Evolutionary conservation across 768 basidiomycete species (phyloP), one percentile per base, ranked within the genome.

Genomic region (Candolleomyces aberdarensis): DNA sequence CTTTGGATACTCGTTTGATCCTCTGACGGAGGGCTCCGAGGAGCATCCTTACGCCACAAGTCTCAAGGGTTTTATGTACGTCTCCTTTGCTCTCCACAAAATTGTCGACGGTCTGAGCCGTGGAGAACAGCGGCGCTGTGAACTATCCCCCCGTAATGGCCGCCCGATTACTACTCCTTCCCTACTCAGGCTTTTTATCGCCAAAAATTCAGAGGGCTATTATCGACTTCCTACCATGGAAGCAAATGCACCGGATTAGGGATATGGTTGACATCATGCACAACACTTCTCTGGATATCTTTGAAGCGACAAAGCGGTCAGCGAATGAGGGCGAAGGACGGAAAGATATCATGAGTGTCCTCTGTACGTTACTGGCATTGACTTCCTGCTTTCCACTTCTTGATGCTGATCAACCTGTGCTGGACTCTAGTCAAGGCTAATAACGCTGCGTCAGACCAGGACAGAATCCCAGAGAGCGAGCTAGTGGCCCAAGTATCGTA

Each of bases 271-370:
- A 74, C 29, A 67, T 68, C 13, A 74, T 80, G 72, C 64, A 75
- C 10, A 56, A 66, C 20, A 70, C 70, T 6, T 72, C 77, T 5
- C 63, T 66, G 26, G 63, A 72, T 14, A 71, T 81, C 3, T 73
- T 73, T 20, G 55, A 66, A 29, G 59, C 66, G n/a, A 78, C 79
- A 65, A 75, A 75, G 58, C 64, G 60, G 32, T 67, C 73, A 5
- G 49, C 77, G 14, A 65, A 62, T 40, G 65, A 67, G 17, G 44
- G 19, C 15, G 17, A 17, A 3, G 44, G 58, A 8, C 68, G 79
- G 15, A 79, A 75, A 56, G 81, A 83, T 64, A 74, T 84, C 17
- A 73, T 82, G 63, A 83, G 79, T 62, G 70, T 80, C 22, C 66
- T 83, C 20, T 62, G 82, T 83, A 65, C 26, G 79, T 62, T 14